Percentiles rank a stretch among this genome's conserved stretches.
These are phyloP conservation scores for Rhododendron griersonianum DNA, from an alignment of 148 eudicot genomes.

Conservation along the genomic window DNA sequence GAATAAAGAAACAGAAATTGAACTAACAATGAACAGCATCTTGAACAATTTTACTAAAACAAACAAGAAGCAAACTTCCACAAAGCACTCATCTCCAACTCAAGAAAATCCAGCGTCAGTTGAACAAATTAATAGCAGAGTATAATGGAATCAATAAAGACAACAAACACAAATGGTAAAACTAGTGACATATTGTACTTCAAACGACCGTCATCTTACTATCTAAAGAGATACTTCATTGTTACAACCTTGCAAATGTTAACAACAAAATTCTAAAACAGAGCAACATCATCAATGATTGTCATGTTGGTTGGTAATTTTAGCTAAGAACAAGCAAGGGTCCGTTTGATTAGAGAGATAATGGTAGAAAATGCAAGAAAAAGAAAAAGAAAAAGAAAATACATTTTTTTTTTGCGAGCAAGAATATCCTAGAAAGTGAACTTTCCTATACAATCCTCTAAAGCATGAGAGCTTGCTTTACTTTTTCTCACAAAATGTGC, in stretches of 20 bases:
- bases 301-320: not conserved
- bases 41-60: not conserved
- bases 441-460: no score
- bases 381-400: no score
- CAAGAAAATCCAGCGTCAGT: not conserved
- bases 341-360: no score
- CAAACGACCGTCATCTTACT: not conserved
- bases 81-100: not conserved
- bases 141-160: not conserved
- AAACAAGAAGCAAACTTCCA: not conserved
- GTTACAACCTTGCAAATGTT: not conserved
- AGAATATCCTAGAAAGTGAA: no score
- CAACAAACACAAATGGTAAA: not conserved
- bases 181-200: not conserved
- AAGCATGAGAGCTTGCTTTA: no score
- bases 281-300: not conserved
- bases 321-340: not conserved
- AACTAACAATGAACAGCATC: not conserved
- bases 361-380: no score
- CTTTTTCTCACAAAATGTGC: no score
- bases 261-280: not conserved
- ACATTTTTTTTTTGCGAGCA: no score
- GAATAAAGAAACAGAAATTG: no score
- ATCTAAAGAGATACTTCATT: not conserved
- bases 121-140: not conserved